phyloP scores from a whole-genome alignment of 441 rosid genomes.

The Populus hybrid region DNA sequence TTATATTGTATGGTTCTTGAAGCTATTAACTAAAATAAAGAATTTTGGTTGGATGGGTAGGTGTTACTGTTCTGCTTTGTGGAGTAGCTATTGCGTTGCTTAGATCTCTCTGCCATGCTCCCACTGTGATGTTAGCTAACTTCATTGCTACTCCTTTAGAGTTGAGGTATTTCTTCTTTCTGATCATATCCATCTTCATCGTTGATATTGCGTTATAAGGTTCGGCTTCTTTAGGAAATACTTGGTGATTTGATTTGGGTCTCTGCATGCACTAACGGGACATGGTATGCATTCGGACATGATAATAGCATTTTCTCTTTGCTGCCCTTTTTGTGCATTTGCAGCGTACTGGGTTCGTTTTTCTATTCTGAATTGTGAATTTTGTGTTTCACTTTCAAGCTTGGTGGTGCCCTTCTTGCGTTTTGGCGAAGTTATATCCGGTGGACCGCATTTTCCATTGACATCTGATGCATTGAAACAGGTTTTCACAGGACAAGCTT shows the following conservation, averaged over 20 bases:
- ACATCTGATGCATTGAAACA: slow-evolving; percentile 89
- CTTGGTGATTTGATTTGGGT: neutral
- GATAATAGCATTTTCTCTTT: neutral
- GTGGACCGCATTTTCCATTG: slow-evolving; percentile 89
- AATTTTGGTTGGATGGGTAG: slow-evolving; percentile 29
- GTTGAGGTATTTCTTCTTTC: slow-evolving; percentile 47
- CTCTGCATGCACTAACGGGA: neutral
- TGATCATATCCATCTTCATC: neutral
- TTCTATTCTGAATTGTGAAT: slow-evolving; percentile 21
- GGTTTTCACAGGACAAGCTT: slow-evolving; percentile 86
- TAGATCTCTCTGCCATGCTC: slow-evolving; percentile 74
- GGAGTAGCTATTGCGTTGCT: slow-evolving; percentile 76
- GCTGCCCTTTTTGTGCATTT: neutral
- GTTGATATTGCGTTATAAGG: neutral
- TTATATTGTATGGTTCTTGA: neutral
- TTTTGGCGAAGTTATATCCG: slow-evolving; percentile 73
- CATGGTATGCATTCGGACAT: neutral
- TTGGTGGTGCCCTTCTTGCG: slow-evolving; percentile 92
- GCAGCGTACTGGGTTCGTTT: neutral
- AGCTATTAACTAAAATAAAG: neutral
- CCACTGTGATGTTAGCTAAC: slow-evolving; percentile 80
- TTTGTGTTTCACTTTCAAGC: slow-evolving; percentile 39
- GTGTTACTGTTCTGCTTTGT: slow-evolving; percentile 81
- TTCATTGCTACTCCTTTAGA: slow-evolving; percentile 83
- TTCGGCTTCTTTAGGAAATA: neutral